Evolutionary conservation across 805 yeast genomes (phyloP), one percentile per base, ranked within the genome.

Genomic region (Suhomyces prunicola): DNA sequence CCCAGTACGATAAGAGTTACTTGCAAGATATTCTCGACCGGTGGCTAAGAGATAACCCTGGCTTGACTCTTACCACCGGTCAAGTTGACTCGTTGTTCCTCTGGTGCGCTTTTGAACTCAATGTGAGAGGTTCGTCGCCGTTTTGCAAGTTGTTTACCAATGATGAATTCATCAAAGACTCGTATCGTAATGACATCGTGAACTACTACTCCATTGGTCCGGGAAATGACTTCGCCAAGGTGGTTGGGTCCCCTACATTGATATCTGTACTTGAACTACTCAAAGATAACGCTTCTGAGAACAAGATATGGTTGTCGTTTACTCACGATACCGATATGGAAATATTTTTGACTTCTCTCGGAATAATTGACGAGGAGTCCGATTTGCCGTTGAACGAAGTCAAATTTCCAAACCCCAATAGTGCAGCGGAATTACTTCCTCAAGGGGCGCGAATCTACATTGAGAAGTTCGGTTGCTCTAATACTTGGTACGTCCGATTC

Each of bases 1-100:
- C 45, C 15, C 36, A 63, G 50, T 64, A 51, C 59, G 52, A 62
- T 60, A 56, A 54, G 12, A 42, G 60, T 13, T 65, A 50, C 62
- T 58, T 62, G 58, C 41, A 54, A 33, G 56, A 51, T 44, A 57
- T 65, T 48, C 54, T 62, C n/a, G 47, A 52, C 44, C 46, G 56
- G 46, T 56, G 60, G 33, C 60, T 59, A 48, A 48, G 40, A 19
- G 53, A 51, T 40, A 56, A 57, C 50, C 57, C 57, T 8, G 60
- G 59, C 9, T 48, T 56, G 24, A 52, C 49, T 31, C 44, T 58
- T n/a, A 46, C 56, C 29, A 19, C 51, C 3, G 36, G 48, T 10
- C 53, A 58, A 39, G 57, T 58, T 26, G 33, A 31, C 27, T 44
- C 45, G 5, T 48, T 58, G 48, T 58, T 53, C 39, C 50, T 46